Conservation (phyloP, 2,329 filamentous ascomycete species). For the Talaromyces sp. region DNA sequence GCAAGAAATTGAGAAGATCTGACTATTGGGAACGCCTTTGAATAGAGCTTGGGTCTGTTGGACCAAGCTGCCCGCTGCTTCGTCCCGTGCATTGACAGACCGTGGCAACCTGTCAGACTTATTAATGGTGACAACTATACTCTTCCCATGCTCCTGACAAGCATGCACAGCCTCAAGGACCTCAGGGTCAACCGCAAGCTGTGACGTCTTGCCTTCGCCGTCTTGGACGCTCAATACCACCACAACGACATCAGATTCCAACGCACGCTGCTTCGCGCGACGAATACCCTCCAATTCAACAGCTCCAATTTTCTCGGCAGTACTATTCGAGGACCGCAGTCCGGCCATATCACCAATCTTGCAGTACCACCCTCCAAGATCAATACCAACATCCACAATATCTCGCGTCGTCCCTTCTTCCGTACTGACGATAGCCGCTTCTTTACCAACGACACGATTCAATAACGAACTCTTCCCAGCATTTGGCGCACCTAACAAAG, state of each 20-base stretch:
- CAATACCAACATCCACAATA: slow-evolving; percentile 86
- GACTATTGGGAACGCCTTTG: slow-evolving; percentile 45
- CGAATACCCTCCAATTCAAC: slow-evolving; percentile 90
- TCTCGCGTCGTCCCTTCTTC: slow-evolving; percentile 94
- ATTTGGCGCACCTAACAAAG: slow-evolving; percentile 87
- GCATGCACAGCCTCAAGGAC: slow-evolving; percentile 55
- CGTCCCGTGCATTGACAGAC: slow-evolving; percentile 19
- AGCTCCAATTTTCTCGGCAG: slow-evolving; percentile 56
- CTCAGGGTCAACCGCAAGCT: slow-evolving; percentile 53
- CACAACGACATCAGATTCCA: slow-evolving; percentile 81
- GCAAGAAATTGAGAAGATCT: slow-evolving; percentile 70
- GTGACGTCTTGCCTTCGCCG: slow-evolving; percentile 30
- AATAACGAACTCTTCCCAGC: slow-evolving; percentile 92
- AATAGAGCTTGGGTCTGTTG: slow-evolving; percentile 46
- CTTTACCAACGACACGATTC: slow-evolving; percentile 83
- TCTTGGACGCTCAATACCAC: slow-evolving; percentile 73
- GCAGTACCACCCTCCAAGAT: slow-evolving; percentile 85
- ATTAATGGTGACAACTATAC: slow-evolving; percentile 61
- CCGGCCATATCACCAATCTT: slow-evolving; percentile 96
- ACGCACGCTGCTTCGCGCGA: slow-evolving; percentile 75
- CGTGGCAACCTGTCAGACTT: slow-evolving; percentile 55
- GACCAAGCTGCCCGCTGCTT: slow-evolving; percentile 23
- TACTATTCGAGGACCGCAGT: slow-evolving; percentile 56
- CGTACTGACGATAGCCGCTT: slow-evolving; percentile 90
- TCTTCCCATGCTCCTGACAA: slow-evolving; percentile 51